Base-by-base conservation (phyloP, 306 rosid species). In the Nissolia schottii region DNA sequence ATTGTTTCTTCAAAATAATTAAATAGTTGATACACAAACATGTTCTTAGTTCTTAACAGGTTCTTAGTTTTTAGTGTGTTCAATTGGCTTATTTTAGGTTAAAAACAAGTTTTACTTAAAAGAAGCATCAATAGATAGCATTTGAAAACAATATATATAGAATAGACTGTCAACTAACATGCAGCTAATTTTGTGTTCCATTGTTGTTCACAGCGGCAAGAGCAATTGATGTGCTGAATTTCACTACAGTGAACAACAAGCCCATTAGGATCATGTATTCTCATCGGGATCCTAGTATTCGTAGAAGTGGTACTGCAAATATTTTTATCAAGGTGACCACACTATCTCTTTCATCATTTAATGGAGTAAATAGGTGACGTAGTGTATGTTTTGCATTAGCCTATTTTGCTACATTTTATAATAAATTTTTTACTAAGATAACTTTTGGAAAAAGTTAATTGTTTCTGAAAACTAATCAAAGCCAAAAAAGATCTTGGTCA, bases 231-330 rank as follows among this genome's bases (percentile, higher is more conserved):
- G 50, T 77, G 31, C 79, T 85, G 71, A 88, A 86, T 77, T 91
- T 85, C 73, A 86, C 92, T 76, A 85, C 87, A 9, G 76, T 88
- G 80, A 85, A 82, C 79, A 85, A 65, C 90, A 88, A 76, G 27
- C 32, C 84, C 51, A 90, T 86, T 65, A 75, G 92, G 62, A 56
- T 86, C 37, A 76, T 84, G 92, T 85, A 86, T 79, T 88, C 93
- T 45, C 88, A 85, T 57, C 83, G 96, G 46, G 90, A 83, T 79
- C 93, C 96, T 49, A 85, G 88, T 64, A 63, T 72, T 70, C 77
- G 94, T 66, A 88, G 86, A 81, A 88, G 93, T 64, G 92, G 96
- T 15, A 70, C 88, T 20, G 87, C 71, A 6, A 85, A 85, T 74
- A 91, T 91, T 64, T 88, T 88, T 79, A 82, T 87, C 63, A 83